Evolutionary conservation across 169 alveolate species (phyloP).

Genomic region (Besnoitia besnoiti): DNA sequence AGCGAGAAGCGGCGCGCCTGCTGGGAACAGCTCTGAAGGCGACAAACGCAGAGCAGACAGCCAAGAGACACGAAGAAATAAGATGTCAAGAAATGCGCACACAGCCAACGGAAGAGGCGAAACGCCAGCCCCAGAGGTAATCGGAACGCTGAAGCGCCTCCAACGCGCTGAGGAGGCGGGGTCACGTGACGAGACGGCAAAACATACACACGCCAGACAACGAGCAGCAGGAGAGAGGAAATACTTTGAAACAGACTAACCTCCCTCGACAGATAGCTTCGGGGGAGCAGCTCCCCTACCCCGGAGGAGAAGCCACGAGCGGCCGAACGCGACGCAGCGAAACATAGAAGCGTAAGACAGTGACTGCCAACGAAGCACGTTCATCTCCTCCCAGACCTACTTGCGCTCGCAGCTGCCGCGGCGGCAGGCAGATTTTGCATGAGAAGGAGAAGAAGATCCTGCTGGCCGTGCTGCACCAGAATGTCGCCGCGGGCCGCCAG

Average conservation of each 20-base stretch:
- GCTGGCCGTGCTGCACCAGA: background rate
- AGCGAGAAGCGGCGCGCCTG: background rate
- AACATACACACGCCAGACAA: too few relatives aligned
- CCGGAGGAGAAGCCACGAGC: too few relatives aligned
- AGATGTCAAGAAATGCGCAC: background rate
- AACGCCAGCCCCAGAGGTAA: too few relatives aligned
- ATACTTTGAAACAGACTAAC: too few relatives aligned
- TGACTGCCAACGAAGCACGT: background rate
- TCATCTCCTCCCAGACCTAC: background rate
- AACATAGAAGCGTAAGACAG: background rate
- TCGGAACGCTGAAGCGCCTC: too few relatives aligned
- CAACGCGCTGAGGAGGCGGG: too few relatives aligned
- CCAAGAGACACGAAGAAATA: background rate
- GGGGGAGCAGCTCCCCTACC: too few relatives aligned
- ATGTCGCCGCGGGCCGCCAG: background rate
- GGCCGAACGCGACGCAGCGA: background rate
- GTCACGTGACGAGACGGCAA: too few relatives aligned
- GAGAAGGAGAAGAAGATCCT: background rate
- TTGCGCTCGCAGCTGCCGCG: background rate
- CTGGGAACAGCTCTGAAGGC: background rate
- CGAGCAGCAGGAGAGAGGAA: too few relatives aligned
- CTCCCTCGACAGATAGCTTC: too few relatives aligned
- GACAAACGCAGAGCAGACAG: background rate
- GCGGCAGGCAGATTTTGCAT: constrained; percentile 8
- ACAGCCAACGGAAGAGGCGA: background rate